Conservation (phyloP, 345 rosid genomes). For the Linum usitatissimum region DNA sequence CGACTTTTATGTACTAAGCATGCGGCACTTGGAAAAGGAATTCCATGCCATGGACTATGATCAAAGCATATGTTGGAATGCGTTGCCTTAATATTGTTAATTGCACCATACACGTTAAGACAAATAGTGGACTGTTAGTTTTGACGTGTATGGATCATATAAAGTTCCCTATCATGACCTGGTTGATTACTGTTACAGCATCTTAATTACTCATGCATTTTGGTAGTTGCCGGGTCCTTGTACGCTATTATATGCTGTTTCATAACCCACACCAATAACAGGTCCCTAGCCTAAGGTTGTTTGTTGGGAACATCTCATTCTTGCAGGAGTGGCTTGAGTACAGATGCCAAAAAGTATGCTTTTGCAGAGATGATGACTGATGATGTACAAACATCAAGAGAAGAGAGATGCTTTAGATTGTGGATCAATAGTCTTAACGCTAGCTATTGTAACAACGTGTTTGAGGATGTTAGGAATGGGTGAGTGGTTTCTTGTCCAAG, state of each 20-base stretch:
- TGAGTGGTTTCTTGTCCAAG: slow-evolving; percentile 20
- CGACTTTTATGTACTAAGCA: not conserved
- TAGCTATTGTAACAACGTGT: slow-evolving; percentile 71
- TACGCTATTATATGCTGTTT: not conserved
- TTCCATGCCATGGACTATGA: not conserved
- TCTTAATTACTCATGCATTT: not conserved
- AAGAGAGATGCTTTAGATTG: slow-evolving; percentile 80
- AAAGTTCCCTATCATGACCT: not conserved
- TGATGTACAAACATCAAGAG: slow-evolving; percentile 70
- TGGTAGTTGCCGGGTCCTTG: not conserved
- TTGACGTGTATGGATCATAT: not conserved
- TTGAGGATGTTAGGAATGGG: slow-evolving; percentile 92
- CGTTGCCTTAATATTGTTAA: not conserved
- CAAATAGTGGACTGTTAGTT: not conserved
- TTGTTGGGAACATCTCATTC: not conserved
- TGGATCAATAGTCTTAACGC: slow-evolving; percentile 91
- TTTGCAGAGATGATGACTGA: slow-evolving; percentile 92
- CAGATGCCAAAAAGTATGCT: slow-evolving; percentile 52
- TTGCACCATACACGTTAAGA: not conserved
- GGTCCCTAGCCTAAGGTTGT: no score
- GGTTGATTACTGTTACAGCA: not conserved
- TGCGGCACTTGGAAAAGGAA: not conserved
- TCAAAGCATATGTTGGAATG: not conserved
- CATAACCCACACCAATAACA: no score
- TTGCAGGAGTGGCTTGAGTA: slow-evolving; percentile 77